Percentiles rank a stretch among this genome's conserved stretches.
phyloP scores from a whole-genome alignment of 148 eudicot genomes.

The Nepenthes gracilis region DNA sequence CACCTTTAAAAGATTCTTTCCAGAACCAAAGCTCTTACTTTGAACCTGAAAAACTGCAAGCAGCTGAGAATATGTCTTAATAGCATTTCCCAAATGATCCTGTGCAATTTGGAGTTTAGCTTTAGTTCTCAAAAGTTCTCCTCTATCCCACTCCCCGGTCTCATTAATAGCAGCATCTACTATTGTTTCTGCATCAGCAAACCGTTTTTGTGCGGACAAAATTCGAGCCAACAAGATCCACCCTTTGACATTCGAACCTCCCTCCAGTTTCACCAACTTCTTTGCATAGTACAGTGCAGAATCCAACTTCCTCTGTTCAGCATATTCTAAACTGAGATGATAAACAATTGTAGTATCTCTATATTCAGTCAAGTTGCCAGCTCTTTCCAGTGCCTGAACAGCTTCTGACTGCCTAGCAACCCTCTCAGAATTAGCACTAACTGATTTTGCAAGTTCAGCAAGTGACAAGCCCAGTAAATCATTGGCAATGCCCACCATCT shows the following conservation, averaged over 20 bases:
- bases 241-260: conserved; percentile 40
- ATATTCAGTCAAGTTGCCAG: conserved; percentile 29
- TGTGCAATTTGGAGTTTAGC: conserved; percentile 66
- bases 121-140: conserved; percentile 50
- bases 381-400: conserved; percentile 33
- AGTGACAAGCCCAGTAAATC: conserved; percentile 37
- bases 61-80: conserved; percentile 47
- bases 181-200: conserved; percentile 40
- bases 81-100: conserved; percentile 40
- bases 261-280: conserved; percentile 36
- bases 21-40: conserved; percentile 37
- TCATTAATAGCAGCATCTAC: conserved; percentile 63
- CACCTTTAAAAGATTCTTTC: conserved; percentile 33
- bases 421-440: conserved; percentile 37
- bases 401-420: conserved; percentile 37
- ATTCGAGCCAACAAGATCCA: conserved; percentile 53
- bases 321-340: conserved; percentile 51
- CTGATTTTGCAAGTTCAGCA: conserved; percentile 32
- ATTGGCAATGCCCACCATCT: conserved; percentile 38
- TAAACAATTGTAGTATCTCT: conserved; percentile 31
- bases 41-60: conserved; percentile 56
- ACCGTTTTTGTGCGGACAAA: conserved; percentile 55
- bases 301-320: conserved; percentile 62
- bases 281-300: conserved; percentile 49
- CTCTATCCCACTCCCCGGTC: conserved; percentile 54